Evolutionary conservation across 1,139 yeast species (phyloP).

Genomic region (Hansenula anomala): DNA sequence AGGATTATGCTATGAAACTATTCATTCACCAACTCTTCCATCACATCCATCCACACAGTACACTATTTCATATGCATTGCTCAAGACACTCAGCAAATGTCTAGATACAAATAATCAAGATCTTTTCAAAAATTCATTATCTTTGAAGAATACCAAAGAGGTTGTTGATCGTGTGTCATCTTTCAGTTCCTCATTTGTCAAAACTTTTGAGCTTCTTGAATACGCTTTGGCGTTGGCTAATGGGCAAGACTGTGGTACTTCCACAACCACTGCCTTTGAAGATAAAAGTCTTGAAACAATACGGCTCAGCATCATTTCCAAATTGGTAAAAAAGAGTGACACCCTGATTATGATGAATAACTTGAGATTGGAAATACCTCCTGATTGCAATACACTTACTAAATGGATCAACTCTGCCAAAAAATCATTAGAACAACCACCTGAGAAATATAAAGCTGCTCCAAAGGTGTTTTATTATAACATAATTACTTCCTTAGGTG

Average conservation of each 20-base stretch:
- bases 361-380: too few species aligned
- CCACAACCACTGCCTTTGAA: too few species aligned
- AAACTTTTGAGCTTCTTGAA: background rate
- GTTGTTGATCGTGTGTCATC: background rate
- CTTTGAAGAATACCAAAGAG: background rate
- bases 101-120: background rate
- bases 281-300: too few species aligned
- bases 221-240: background rate
- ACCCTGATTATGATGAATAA: too few species aligned
- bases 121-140: background rate
- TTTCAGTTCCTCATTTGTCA: background rate
- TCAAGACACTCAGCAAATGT: background rate
- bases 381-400: too few species aligned
- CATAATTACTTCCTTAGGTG: conserved; percentile 31
- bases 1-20: conserved; percentile 8
- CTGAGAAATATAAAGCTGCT: background rate
- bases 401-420: too few species aligned
- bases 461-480: conserved; percentile 1
- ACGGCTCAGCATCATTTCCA: too few species aligned
- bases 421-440: background rate
- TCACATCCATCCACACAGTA: conserved; percentile 11
- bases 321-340: too few species aligned
- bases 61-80: conserved; percentile 5
- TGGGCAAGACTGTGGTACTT: too few species aligned
- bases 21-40: conserved; percentile 8